Evolutionary conservation across 441 rosid species (phyloP).

Genomic region (Melastoma candidum): DNA sequence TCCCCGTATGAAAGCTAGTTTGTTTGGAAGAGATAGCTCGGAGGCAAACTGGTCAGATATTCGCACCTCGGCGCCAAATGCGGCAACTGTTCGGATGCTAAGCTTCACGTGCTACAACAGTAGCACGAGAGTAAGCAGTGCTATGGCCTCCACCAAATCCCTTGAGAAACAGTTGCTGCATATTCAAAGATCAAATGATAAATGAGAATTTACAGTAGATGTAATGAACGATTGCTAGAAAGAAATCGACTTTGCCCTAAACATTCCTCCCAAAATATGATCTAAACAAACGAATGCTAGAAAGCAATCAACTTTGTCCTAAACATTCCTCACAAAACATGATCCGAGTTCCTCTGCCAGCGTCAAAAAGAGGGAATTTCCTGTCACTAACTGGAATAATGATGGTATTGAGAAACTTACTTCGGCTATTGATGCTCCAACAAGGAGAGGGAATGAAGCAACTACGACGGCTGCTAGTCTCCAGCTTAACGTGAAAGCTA

Average conservation of each 20-base stretch:
- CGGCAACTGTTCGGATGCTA: constrained; percentile 69
- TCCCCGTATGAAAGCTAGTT: constrained; percentile 49
- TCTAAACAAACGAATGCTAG: no score
- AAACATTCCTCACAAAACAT: no score
- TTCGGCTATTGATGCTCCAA: constrained; percentile 70
- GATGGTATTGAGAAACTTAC: constrained; percentile 23
- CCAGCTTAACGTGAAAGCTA: constrained; percentile 68
- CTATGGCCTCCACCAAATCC: constrained; percentile 83
- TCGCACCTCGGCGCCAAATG: constrained; percentile 64
- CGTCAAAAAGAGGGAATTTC: no score
- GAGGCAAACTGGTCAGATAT: constrained; percentile 42
- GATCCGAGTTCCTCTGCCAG: no score
- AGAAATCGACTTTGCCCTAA: no score
- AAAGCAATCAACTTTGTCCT: no score
- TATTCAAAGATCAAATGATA: not conserved
- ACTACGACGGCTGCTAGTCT: constrained; percentile 64
- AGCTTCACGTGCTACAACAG: constrained; percentile 71
- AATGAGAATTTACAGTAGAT: not conserved
- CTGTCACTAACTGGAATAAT: not conserved
- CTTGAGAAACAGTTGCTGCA: constrained; percentile 77
- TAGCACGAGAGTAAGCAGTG: constrained; percentile 52
- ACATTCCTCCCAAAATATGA: no score
- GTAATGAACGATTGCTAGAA: no score
- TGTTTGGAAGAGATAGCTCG: constrained; percentile 53
- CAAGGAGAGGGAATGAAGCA: constrained; percentile 68